phyloP scores from a whole-genome alignment of 108 stramenopile genomes.

The Pseudonitzschia multiseries region DNA sequence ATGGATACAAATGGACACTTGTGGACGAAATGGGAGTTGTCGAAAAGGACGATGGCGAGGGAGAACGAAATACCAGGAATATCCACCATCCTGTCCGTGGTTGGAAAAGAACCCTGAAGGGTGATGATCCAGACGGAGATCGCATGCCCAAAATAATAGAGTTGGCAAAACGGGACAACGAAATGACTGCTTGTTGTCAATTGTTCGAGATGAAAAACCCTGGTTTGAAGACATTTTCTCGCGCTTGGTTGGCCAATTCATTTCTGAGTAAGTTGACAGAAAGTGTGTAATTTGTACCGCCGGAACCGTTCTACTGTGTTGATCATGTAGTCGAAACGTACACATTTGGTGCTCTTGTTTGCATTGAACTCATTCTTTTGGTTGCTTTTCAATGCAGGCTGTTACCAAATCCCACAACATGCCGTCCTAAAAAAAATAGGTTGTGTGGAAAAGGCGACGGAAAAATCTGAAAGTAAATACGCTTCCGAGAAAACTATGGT shows the following conservation, averaged over 20 bases:
- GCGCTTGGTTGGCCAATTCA: background rate
- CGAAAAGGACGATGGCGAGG: background rate
- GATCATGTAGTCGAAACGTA: no score
- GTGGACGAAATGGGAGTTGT: background rate
- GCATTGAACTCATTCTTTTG: no score
- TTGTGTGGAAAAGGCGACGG: background rate
- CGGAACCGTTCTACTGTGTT: no score
- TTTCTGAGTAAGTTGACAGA: background rate
- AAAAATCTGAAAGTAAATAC: background rate
- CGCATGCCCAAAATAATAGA: background rate
- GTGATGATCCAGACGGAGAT: background rate
- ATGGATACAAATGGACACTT: constrained; percentile 15
- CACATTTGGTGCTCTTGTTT: no score
- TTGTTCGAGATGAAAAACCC: constrained; percentile 19
- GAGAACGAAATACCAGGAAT: no score
- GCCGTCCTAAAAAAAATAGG: background rate
- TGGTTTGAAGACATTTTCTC: constrained; percentile 5
- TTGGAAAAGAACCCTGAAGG: constrained; percentile 5
- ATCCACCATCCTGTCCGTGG: background rate
- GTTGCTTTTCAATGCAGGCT: background rate
- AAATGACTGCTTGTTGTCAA: background rate
- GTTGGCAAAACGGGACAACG: constrained; percentile 4
- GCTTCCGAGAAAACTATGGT: background rate
- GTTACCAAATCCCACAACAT: constrained; percentile 8
- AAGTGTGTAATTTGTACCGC: background rate